Base-by-base conservation (phyloP, 2,329 filamentous ascomycete species). In the Nemania abortiva region DNA sequence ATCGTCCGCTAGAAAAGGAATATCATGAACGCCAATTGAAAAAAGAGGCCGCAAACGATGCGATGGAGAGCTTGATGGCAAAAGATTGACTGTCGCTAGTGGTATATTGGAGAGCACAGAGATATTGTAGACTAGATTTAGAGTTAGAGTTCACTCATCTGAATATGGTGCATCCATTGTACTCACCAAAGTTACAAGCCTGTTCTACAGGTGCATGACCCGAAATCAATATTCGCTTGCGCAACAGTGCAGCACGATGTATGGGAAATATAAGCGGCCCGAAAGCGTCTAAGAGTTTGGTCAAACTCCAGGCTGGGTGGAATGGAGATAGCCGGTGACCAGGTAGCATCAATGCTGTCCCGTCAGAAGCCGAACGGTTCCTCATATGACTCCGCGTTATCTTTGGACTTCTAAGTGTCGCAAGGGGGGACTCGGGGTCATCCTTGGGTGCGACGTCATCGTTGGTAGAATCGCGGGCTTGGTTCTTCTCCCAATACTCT, bases 91-190 rank as follows among this genome's bases (percentile, higher is more conserved):
- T 52, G 94, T 87, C 34, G 91, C 89, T 45, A 91, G 86, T 31
- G 96, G 94, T 52, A 98, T 91, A 74, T 94, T 97, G 53, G 95
- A 94, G 39, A 99, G 85, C 63, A 98, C 87, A n/a, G 95, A 98
- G 60, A 98, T 88, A 79, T 96, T 90, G 82, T 98, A 99, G 70
- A 98, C 96, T 95, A 71, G 20, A n/a, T 11, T 24, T 6, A 34
- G 15, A 42, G 75, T 81, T 60, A 77, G 64, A 54, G 9, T 45
- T 47, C 42, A 27, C 20, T n/a, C 20, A 20, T 34, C 9, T 5
- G 31, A 42, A 13, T 52, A 20, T 45, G 20, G 13, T 37, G n/a
- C 22, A 13, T 24, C 11, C 37, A 42, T 2, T 29, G 42, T 13
- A 75, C 84, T 55, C 84, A 97, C 95, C 94, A 85, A 95, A 97